Evolutionary conservation across 805 yeast species (phyloP), one percentile per base, ranked within the genome.

Genomic region (Schwanniomyces vanrijiae): DNA sequence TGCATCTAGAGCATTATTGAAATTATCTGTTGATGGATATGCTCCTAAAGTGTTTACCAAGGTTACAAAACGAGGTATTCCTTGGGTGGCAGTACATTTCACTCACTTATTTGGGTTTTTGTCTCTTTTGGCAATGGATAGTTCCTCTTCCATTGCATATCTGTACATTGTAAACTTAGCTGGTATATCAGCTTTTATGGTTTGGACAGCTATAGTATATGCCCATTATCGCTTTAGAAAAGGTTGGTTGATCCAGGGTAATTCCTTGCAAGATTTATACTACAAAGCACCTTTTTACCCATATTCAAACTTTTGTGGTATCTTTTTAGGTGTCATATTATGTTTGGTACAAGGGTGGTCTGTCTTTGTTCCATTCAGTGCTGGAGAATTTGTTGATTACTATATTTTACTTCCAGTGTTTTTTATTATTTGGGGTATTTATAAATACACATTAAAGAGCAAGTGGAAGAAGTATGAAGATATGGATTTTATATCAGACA

Each of bases 401-500:
- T 58, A 58, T 24, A 56, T 58, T 25, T 47, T 56, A 55, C 37
- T 58, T 6, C 59, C 59, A 9, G 37, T 54, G 13, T 49, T 50
- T 31, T 50, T 50, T 5, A 45, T 52, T 14, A 13, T 52, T 28
- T 73, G 76, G 76, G 68, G 71, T 69, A 19, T 63, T 4, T 57
- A 52, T 45, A 73, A 67, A 45, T 26, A 81, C 29, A 65, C 63
- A 46, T 53, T 56, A 16, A 55, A 55, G 35, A 77, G 72, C 46
- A 55, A 58, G 31, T 73, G 69, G 55, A 65, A 71, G 8, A 62
- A 57, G 45, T 54, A 56, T 19, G 69, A 68, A 43, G 76, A 74
- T 22, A 76, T 76, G 80, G 80, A 76, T 55, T 74, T 76, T 43
- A 74, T 63, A 20, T 64, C 75, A 4, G 78, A 71, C 47, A 62